phyloP scores from a whole-genome alignment of 768 basidiomycete species.

The Tulasnella sp. region DNA sequence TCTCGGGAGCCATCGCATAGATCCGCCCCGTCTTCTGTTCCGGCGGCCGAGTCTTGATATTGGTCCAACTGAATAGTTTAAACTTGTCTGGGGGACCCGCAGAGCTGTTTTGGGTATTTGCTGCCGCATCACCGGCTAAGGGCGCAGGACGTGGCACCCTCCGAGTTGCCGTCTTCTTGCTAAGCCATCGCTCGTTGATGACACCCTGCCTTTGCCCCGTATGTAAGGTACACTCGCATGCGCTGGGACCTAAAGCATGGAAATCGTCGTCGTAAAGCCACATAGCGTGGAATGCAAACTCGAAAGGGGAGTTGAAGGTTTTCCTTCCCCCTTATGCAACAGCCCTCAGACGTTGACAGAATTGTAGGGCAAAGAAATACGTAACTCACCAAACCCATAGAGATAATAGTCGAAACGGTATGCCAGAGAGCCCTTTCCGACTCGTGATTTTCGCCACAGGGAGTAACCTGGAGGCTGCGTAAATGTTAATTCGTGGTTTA shows the following conservation, averaged over 20 bases:
- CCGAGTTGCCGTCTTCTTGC: not conserved
- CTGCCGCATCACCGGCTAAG: not conserved
- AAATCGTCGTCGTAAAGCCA: constrained; percentile 25
- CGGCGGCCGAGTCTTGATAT: not conserved
- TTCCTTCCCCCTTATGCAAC: constrained; percentile 13
- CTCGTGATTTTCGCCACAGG: constrained; percentile 17
- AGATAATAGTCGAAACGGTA: constrained; percentile 14
- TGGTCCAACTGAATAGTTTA: constrained; percentile 7
- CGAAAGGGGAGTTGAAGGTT: constrained; percentile 13
- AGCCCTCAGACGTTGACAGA: too few species aligned
- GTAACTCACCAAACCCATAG: constrained; percentile 18
- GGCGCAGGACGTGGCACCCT: not conserved
- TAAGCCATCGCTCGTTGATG: constrained; percentile 9
- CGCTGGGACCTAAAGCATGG: not conserved
- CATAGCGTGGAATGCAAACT: constrained; percentile 19
- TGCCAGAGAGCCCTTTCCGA: not conserved
- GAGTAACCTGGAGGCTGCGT: constrained; percentile 21
- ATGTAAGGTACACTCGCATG: constrained; percentile 18
- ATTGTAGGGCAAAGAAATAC: not conserved
- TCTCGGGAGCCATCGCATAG: not conserved
- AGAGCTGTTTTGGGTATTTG: not conserved
- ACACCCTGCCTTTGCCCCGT: constrained; percentile 3
- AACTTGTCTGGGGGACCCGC: not conserved
- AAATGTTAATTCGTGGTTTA: not conserved
- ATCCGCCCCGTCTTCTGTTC: not conserved